Evolutionary conservation across 768 basidiomycete genomes (phyloP), one percentile per base, ranked within the genome.

Genomic region (Solioccasus polychromus): DNA sequence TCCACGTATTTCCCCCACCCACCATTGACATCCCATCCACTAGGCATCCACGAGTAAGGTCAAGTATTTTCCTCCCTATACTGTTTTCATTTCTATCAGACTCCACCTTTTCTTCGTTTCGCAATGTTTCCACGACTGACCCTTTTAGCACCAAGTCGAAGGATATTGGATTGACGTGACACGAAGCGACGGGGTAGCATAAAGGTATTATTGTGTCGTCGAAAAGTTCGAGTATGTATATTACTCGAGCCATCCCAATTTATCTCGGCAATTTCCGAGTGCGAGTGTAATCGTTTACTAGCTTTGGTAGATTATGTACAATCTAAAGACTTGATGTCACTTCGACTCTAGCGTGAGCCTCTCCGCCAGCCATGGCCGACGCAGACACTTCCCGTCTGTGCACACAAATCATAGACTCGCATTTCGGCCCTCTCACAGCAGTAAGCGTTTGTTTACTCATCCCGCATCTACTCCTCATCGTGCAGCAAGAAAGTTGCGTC

Each of bases 361-460:
- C 19, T 35, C 24, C 38, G 42, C 35, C 37, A 32, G 47, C 28
- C 22, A 87, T 87, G 85, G 82, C 82, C 25, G 80, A 87, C 58
- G 70, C 72, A 29, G 77, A 86, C 53, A 82, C 78, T 4, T 71
- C 74, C 31, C 72, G 75, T 41, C 61, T 88, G 28, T 86, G 83
- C 62, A 64, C 68, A 36, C 78, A 85, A 58, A 77, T 86, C 29
- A 71, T 86, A 30, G 70, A 74, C 47, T 71, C 78, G 7, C 82
- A 86, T 45, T 87, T 88, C 54, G 86, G 85, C 1, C 69, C 75
- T 11, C 67, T 85, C 36, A 75, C 78, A 32, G 76, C 85, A 42
- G 88, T 89, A 56, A 69, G 82, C 55, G 24, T 24, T 15, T 26
- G 10, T 17, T 8, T 15, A 38, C 48, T 23, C 12, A 30, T 8